Percentiles rank a stretch among this genome's conserved stretches.
phyloP scores from a whole-genome alignment of 2,329 filamentous ascomycete genomes.

The Ploettnerulaceae sp. region DNA sequence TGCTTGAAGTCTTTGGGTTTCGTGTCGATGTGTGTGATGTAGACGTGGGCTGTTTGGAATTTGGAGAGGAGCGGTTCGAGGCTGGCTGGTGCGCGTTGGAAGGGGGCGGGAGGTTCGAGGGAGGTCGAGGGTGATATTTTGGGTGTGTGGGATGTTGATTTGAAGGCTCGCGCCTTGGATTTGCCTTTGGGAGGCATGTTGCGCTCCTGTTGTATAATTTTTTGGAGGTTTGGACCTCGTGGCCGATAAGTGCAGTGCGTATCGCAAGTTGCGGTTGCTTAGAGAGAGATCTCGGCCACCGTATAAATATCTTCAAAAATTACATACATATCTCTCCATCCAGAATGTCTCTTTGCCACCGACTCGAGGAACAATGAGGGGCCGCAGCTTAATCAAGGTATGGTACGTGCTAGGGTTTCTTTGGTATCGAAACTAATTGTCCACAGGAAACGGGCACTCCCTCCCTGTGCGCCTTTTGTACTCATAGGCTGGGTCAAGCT shows the following conservation, averaged over 20 bases:
- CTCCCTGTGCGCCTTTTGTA: constrained; percentile 34
- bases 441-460: constrained; percentile 27
- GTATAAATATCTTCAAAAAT: constrained; percentile 17
- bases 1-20: constrained; percentile 68
- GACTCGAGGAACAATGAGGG: constrained; percentile 29
- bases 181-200: constrained; percentile 33
- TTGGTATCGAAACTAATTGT: constrained; percentile 9
- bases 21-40: constrained; percentile 78
- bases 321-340: constrained; percentile 2
- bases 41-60: constrained; percentile 69
- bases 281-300: constrained; percentile 11
- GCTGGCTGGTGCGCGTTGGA: constrained; percentile 53
- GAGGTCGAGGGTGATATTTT: constrained; percentile 15
- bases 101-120: constrained; percentile 53
- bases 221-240: constrained; percentile 1
- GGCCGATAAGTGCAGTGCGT: not conserved
- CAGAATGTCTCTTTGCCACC: constrained; percentile 8
- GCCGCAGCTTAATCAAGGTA: constrained; percentile 31
- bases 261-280: not conserved
- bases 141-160: constrained; percentile 12
- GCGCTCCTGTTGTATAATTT: constrained; percentile 7
- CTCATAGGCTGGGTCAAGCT: constrained; percentile 30
- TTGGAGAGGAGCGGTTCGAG: constrained; percentile 35
- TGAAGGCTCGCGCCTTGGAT: constrained; percentile 29
- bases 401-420: not conserved